Base-by-base conservation (phyloP, 2,329 filamentous ascomycete genomes). In the Cladophialophora psammophila region DNA sequence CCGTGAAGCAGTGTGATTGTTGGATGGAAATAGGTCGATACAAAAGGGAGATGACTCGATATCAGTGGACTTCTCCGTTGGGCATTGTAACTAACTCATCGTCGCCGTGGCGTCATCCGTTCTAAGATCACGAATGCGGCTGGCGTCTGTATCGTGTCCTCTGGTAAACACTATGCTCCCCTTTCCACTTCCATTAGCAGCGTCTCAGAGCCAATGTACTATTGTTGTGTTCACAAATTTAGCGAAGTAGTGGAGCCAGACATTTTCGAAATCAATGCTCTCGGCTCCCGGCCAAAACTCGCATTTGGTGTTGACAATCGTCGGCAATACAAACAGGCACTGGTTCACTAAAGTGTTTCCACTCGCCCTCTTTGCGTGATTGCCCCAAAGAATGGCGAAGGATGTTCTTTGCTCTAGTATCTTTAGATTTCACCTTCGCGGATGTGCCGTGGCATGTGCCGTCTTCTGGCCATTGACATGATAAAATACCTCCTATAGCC, bases 21-120 rank as follows among this genome's bases (percentile, higher is more conserved):
- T 12, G 20, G 15, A 26, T 26, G 26, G 26, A 26, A 26, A 26
- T 26, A 26, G 26, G 26, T 50, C 9, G 45, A 13, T 50, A 31
- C 18, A 50, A 8, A 10, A 50, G 40, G 15, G 10, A 50, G 26
- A 8, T 1, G 18, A 18, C 13, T 26, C 26, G 26, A 7, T 12
- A 18, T 26, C 45, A 26, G 45, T 50, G 45, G 45, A 34, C 56
- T 59, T 42, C 38, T 31, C 35, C n/a, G 35, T 3, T 10, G 18
- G 36, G 10, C 36, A 20, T 26, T 26, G 26, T 26, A 26, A 40
- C 18, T 32, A 58, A 40, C 31, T 45, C 45, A 50, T 26, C 15
- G 63, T 34, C 9, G 58, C 12, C 20, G 54, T 66, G 64, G 64
- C 62, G 64, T 59, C 64, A 66, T 66, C 42, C n/a, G 31, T 31